A percentile compares a stretch with the other conserved stretches of the same genome.
phyloP scores from a whole-genome alignment of 2,329 filamentous ascomycete species.

The Drechslera avenae region DNA sequence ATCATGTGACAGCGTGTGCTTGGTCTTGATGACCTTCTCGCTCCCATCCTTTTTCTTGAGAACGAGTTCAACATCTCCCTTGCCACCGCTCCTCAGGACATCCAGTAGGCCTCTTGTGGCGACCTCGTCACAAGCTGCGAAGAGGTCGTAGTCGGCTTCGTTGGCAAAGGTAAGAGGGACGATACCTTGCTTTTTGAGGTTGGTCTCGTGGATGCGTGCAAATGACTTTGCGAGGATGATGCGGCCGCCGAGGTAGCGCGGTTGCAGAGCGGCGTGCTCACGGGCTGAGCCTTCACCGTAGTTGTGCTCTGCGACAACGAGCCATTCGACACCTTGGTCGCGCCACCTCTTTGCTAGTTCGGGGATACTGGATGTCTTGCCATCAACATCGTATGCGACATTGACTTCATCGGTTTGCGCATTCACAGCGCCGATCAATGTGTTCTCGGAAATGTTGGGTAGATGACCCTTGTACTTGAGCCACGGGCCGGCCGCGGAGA shows the following conservation, averaged over 20 bases:
- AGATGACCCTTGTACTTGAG: slow-evolving; percentile 99
- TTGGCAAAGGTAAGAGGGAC: slow-evolving; percentile 90
- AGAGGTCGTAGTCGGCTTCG: slow-evolving; percentile 84
- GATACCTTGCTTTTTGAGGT: slow-evolving; percentile 96
- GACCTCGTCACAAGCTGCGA: slow-evolving; percentile 83
- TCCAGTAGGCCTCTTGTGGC: slow-evolving; percentile 82
- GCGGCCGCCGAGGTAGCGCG: slow-evolving; percentile 84
- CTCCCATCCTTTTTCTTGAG: slow-evolving; percentile 62
- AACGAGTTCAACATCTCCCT: slow-evolving; percentile 73
- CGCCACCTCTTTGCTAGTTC: slow-evolving; percentile 88
- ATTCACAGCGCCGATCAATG: slow-evolving; percentile 92
- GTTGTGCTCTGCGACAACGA: slow-evolving; percentile 97
- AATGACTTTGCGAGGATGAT: slow-evolving; percentile 87
- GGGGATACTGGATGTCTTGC: slow-evolving; percentile 76
- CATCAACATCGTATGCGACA: slow-evolving; percentile 84
- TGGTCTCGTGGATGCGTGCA: slow-evolving; percentile 92
- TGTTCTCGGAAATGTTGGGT: slow-evolving; percentile 97
- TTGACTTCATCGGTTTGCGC: slow-evolving; percentile 92
- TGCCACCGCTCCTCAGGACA: slow-evolving; percentile 76
- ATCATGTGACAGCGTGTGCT: slow-evolving; percentile 85
- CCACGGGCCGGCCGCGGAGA: slow-evolving; percentile 95
- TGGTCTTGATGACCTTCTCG: slow-evolving; percentile 73
- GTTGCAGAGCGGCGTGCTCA: slow-evolving; percentile 89
- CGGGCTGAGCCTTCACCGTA: slow-evolving; percentile 90
- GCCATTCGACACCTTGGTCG: slow-evolving; percentile 74